Percentiles rank a stretch among this genome's conserved stretches.
Evolutionary conservation across 768 basidiomycete genomes (phyloP).

Genomic region (Mycena metata): DNA sequence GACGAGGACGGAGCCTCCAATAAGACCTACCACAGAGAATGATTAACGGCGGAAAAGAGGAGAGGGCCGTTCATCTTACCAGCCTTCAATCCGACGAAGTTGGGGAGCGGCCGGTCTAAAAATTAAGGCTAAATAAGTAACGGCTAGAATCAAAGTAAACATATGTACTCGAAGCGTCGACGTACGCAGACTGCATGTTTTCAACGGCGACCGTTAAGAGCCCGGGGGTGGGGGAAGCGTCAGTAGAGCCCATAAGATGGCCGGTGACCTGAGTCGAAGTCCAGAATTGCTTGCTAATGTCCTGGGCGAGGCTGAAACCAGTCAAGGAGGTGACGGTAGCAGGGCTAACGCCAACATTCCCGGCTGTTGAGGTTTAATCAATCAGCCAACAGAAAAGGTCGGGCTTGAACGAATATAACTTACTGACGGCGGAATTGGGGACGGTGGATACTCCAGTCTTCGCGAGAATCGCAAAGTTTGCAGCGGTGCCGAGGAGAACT

Average conservation of each 20-base stretch:
- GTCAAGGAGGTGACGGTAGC: constrained; percentile 6
- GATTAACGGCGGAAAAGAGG: not conserved
- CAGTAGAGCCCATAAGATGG: constrained; percentile 9
- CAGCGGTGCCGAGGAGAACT: constrained; percentile 18
- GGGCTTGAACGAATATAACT: not conserved
- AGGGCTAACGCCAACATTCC: constrained; percentile 22
- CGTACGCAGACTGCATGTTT: constrained; percentile 21
- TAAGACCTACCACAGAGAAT: not conserved
- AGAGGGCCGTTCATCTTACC: constrained; percentile 1
- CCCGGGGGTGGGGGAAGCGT: constrained; percentile 11
- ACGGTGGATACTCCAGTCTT: constrained; percentile 11
- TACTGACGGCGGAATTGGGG: constrained; percentile 18
- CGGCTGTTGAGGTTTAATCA: not conserved
- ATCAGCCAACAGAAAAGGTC: not conserved
- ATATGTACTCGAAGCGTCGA: constrained; percentile 20
- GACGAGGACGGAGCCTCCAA: constrained; percentile 11
- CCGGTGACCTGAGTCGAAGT: constrained; percentile 23
- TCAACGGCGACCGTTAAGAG: not conserved
- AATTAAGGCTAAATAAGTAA: too few relatives aligned
- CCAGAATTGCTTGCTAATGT: constrained; percentile 25
- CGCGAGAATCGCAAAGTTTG: constrained; percentile 20
- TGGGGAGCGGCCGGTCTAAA: not conserved
- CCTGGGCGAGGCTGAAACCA: constrained; percentile 26
- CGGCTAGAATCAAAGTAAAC: not conserved
- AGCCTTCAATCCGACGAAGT: constrained; percentile 6